Base-by-base conservation (phyloP, 108 stramenopile genomes). In the Skeletonema grethae region DNA sequence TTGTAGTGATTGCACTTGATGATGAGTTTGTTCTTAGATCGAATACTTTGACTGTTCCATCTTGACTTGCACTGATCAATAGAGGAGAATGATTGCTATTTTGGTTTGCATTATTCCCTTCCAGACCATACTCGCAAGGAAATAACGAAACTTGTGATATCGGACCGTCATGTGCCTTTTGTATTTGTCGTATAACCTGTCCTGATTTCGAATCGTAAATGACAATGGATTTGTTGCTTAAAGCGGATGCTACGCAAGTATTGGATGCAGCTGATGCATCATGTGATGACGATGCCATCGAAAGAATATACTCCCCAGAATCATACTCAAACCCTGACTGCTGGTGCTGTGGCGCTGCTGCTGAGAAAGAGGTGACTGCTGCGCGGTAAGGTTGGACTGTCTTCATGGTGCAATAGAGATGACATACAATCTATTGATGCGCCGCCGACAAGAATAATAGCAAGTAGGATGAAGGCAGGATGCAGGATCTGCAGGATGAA, bases 11-110 rank as follows among this genome's bases (percentile, higher is more conserved):
- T 38, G 63, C 66, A 28, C 34, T 39, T 58, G 62, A 46, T 34
- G 77, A 58, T 12, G 41, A 10, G 15, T 50, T 41, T 64, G 77
- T 80, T 35, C 93, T 84, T 7, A 90, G 41, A 77, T 91, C 90
- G 63, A 73, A 94, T 5, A 90, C 35, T 13, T 75, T 72, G 31
- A 94, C 73, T 64, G 57, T 74, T 3, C 93, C 93, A 67, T 90
- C 87, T 34, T 76, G 74, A 29, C 84, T 64, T 13, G 88, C 82
- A 41, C 87, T 79, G 24, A 84, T 71, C 20, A 93, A 22, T 5
- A 77, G 28, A 59, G 86, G 43, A 36, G 20, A 20, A 57, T 28
- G 64, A 20, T 65, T 65, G 66, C 22, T 22, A 24, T 2, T 53
- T 53, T 53, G 50, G 9, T 53, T 22, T 22, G 7, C n/a, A n/a